Conservation (phyloP, 495 filamentous ascomycete species). For the Annulohypoxylon nitens region DNA sequence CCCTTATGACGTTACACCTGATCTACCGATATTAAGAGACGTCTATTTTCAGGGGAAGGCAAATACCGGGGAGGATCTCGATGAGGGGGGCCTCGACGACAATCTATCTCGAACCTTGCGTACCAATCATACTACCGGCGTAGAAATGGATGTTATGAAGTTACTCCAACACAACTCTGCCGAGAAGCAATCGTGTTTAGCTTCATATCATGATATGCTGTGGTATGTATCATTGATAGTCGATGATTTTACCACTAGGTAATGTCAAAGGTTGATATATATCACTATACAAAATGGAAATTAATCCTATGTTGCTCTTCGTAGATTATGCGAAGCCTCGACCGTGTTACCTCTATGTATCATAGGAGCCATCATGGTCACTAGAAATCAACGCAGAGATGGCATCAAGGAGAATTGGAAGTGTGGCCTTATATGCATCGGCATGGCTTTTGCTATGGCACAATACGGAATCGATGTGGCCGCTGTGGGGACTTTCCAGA, state of each 20-base stretch:
- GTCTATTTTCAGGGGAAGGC: conserved; percentile 13
- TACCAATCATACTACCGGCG: conserved; percentile 9
- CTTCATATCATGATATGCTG: background rate
- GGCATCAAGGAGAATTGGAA: conserved; percentile 48
- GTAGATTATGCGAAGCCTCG: background rate
- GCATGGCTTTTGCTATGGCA: conserved; percentile 46
- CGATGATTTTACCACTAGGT: background rate
- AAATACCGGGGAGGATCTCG: conserved; percentile 13
- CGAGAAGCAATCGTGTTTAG: background rate
- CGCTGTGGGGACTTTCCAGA: conserved; percentile 48
- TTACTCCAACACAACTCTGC: background rate
- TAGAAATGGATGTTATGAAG: conserved; percentile 6
- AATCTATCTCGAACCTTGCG: conserved; percentile 8
- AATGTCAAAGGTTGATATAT: background rate
- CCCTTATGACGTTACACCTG: conserved; percentile 20
- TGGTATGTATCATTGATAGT: background rate
- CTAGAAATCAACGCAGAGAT: conserved; percentile 39
- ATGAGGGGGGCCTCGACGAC: conserved; percentile 22
- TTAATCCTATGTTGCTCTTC: background rate
- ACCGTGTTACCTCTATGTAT: background rate
- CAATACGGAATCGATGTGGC: conserved; percentile 52
- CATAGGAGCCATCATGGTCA: conserved; percentile 32
- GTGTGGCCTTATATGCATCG: conserved; percentile 46
- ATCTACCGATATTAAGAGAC: conserved; percentile 27
- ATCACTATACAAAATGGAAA: background rate